Evolutionary conservation across 371 early-diverging fungal species (phyloP).

Genomic region (Phascolomyces articulosus): DNA sequence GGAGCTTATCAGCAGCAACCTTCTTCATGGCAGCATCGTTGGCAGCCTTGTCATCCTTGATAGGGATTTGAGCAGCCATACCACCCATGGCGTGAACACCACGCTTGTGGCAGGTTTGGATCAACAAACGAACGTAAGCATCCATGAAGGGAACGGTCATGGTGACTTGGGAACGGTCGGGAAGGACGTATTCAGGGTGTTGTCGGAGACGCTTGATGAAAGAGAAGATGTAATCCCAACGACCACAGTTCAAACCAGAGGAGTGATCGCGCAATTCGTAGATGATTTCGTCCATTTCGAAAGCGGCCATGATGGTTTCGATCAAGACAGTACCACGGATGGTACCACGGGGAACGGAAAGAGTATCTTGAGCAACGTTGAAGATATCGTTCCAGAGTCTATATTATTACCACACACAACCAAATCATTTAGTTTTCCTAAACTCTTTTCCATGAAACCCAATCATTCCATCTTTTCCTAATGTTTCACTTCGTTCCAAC

Average conservation of each 20-base stretch:
- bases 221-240: conserved; percentile 98
- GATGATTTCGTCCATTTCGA: conserved; percentile 98
- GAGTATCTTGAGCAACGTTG: conserved; percentile 90
- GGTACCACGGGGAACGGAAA: conserved; percentile 89
- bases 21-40: conserved; percentile 90
- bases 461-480: no score
- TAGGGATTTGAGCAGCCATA: conserved; percentile 97
- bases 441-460: not conserved
- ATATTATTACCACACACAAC: not conserved
- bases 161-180: conserved; percentile 85
- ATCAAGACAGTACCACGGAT: conserved; percentile 95
- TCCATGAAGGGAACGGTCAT: conserved; percentile 97
- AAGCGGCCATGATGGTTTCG: conserved; percentile 94
- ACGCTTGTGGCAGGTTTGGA: conserved; percentile 95
- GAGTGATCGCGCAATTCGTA: conserved; percentile 96
- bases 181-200: conserved; percentile 81
- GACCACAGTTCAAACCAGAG: conserved; percentile 96
- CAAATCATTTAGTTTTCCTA: not conserved
- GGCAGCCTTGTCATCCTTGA: conserved; percentile 84
- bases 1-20: conserved; percentile 90
- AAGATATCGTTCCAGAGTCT: conserved; percentile 96
- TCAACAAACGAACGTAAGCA: conserved; percentile 85
- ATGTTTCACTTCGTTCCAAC: no score
- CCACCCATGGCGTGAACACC: conserved; percentile 99
- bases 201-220: conserved; percentile 90